Base-by-base conservation (phyloP, 1,139 yeast species). In the Taphrina populina region DNA sequence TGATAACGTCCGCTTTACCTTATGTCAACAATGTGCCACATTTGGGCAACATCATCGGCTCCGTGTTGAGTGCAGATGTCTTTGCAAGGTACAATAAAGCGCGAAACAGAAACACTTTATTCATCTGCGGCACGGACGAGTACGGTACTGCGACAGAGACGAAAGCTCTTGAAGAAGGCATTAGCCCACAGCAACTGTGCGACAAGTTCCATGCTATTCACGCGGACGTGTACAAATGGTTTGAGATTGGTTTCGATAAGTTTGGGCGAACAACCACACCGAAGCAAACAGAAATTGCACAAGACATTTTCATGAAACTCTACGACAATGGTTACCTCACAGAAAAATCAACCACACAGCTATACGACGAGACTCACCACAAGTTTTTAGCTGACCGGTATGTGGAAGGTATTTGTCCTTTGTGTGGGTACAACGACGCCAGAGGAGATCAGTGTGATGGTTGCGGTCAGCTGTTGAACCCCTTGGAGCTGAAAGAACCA, bases 141-240 rank as follows among this genome's bases (percentile, higher is more conserved):
- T 94, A 92, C 69, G 99, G 99, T 69, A 92, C 99, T 60, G 99
- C 99, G 52, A 92, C 98, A 23, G 99, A 92, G 71, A 94, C 98
- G 33, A 92, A 92, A 72, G 98, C 98, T 8, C 75, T 92, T 58
- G 98, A 92, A 71, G 97, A 92, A 67, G 83, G 84, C 43, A 83
- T 87, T 60, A 78, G 95, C 3, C 98, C 99, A 47, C 75, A 80
- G 65, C 83, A 88, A 67, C 76, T 92, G 65, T 92, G 97, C 76
- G 88, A 85, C 70, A 92, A 92, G 70, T 92, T 87, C 72, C 84
- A 88, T 71, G 77, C 77, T 60, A 78, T 92, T 63, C 99, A 92
- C 71, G 78, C 83, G 62, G 88, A 85, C 57, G 92, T 92, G 40
- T 92, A 92, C 71, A 87, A 92, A 67, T 92, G 98, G 98, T 92